Conservation (phyloP, 2,329 filamentous ascomycete species). For the Grosmannia clavigera region DNA sequence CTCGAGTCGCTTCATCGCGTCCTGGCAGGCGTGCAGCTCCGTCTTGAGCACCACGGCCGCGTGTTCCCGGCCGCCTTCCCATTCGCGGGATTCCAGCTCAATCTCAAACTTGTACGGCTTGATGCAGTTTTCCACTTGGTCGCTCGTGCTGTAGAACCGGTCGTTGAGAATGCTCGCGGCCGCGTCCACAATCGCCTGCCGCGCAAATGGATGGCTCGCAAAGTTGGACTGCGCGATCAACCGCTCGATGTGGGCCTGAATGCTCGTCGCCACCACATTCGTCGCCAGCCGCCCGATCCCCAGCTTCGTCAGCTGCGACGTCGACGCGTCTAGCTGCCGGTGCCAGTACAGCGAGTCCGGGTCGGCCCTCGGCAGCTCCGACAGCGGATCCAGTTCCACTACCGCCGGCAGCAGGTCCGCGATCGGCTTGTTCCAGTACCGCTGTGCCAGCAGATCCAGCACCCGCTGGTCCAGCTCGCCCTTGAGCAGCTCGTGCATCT, state of each 20-base stretch:
- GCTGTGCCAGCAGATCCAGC: slow-evolving; percentile 78
- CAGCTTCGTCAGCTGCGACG: slow-evolving; percentile 80
- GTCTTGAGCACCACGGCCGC: slow-evolving; percentile 70
- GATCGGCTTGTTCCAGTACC: slow-evolving; percentile 96
- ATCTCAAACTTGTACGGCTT: slow-evolving; percentile 99
- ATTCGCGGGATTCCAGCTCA: slow-evolving; percentile 84
- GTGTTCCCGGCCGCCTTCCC: slow-evolving; percentile 74
- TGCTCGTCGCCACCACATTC: slow-evolving; percentile 75
- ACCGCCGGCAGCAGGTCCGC: slow-evolving; percentile 60
- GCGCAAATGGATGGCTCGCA: slow-evolving; percentile 78
- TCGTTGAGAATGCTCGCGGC: slow-evolving; percentile 85
- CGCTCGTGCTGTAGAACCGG: slow-evolving; percentile 89
- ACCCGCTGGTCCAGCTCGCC: slow-evolving; percentile 89
- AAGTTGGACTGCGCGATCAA: slow-evolving; percentile 76
- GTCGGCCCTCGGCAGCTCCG: slow-evolving; percentile 72
- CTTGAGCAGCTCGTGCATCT: slow-evolving; percentile 85
- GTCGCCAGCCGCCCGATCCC: slow-evolving; percentile 89
- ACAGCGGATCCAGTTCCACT: slow-evolving; percentile 59
- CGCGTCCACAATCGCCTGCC: slow-evolving; percentile 84
- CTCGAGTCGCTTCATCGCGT: slow-evolving; percentile 65
- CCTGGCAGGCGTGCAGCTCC: slow-evolving; percentile 74
- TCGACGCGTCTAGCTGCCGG: slow-evolving; percentile 84
- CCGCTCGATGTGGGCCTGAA: slow-evolving; percentile 71
- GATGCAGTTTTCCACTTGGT: slow-evolving; percentile 97
- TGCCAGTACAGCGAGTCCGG: slow-evolving; percentile 83